phyloP scores from a whole-genome alignment of 2,329 filamentous ascomycete species.

The Sporothrix phasma region DNA sequence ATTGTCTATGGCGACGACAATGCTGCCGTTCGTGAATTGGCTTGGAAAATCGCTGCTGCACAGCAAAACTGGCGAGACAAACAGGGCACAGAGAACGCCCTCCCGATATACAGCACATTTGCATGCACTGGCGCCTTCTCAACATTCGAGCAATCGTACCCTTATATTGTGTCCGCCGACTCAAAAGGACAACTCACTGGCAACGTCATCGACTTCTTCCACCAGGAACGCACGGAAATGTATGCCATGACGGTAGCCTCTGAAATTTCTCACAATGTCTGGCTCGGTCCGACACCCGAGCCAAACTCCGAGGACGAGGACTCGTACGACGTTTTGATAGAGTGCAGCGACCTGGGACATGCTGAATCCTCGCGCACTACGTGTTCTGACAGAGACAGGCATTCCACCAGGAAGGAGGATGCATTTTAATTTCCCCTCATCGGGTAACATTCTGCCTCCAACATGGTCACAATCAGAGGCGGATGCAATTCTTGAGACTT shows the following conservation, averaged over 20 bases:
- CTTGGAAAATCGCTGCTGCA: conserved; percentile 60
- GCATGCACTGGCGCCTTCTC: conserved; percentile 54
- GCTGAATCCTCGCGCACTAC: conserved; percentile 60
- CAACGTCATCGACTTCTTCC: conserved; percentile 76
- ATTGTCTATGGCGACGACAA: conserved; percentile 77
- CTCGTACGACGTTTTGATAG: conserved; percentile 77
- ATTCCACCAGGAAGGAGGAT: conserved; percentile 31
- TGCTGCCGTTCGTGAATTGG: conserved; percentile 51
- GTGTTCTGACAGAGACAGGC: conserved; percentile 48
- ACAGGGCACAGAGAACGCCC: conserved; percentile 44
- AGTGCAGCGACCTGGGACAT: conserved; percentile 76
- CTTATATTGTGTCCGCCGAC: conserved; percentile 66
- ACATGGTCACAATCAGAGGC: conserved; percentile 75
- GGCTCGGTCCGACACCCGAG: conserved; percentile 79
- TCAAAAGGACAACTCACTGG: conserved; percentile 62
- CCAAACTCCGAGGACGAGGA: conserved; percentile 46
- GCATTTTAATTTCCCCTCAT: conserved; percentile 76
- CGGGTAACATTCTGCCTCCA: conserved; percentile 80
- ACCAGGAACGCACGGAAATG: conserved; percentile 87
- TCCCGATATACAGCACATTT: conserved; percentile 77
- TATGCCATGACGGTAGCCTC: conserved; percentile 82
- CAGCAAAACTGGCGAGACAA: conserved; percentile 65
- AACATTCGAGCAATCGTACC: conserved; percentile 60
- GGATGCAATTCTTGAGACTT: conserved; percentile 75
- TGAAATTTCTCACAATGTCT: conserved; percentile 83